Evolutionary conservation across 441 rosid species (phyloP).

Genomic region (Erysimum cheiri): DNA sequence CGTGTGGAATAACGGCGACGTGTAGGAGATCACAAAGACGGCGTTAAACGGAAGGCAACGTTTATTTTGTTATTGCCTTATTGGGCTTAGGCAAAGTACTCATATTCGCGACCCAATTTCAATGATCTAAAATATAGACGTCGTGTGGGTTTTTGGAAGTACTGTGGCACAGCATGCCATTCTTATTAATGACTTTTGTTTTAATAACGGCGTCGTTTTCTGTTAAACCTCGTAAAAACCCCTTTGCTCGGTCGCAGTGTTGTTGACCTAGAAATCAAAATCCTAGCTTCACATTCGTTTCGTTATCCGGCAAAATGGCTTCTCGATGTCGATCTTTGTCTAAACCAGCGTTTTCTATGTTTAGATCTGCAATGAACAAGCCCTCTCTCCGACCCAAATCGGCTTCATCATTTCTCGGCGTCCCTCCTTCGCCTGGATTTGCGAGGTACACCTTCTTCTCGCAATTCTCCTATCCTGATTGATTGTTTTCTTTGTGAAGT

Average conservation of each 20-base stretch:
- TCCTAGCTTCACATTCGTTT: slow-evolving; percentile 15
- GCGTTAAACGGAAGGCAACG: slow-evolving; percentile 39
- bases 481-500: background rate
- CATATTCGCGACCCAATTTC: background rate
- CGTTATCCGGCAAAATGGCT: slow-evolving; percentile 59
- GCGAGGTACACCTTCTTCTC: slow-evolving; percentile 48
- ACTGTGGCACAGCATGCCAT: slow-evolving; percentile 19
- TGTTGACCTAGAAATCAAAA: slow-evolving; percentile 20
- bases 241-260: background rate
- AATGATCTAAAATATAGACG: background rate
- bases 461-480: background rate
- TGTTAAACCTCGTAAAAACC: slow-evolving; percentile 40
- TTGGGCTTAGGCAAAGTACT: background rate
- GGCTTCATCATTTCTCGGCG: slow-evolving; percentile 50
- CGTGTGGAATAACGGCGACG: slow-evolving; percentile 55
- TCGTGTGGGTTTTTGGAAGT: background rate
- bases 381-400: slow-evolving; percentile 55
- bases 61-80: too few relatives aligned
- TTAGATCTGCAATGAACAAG: slow-evolving; percentile 61
- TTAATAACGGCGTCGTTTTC: background rate
- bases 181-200: background rate
- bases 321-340: slow-evolving; percentile 72
- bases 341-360: slow-evolving; percentile 56
- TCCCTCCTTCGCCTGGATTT: slow-evolving; percentile 54
- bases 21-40: slow-evolving; percentile 43